Percentiles rank a stretch among this genome's conserved stretches.
Conservation (phyloP, 768 basidiomycete species). For the Jaapia argillacea region DNA sequence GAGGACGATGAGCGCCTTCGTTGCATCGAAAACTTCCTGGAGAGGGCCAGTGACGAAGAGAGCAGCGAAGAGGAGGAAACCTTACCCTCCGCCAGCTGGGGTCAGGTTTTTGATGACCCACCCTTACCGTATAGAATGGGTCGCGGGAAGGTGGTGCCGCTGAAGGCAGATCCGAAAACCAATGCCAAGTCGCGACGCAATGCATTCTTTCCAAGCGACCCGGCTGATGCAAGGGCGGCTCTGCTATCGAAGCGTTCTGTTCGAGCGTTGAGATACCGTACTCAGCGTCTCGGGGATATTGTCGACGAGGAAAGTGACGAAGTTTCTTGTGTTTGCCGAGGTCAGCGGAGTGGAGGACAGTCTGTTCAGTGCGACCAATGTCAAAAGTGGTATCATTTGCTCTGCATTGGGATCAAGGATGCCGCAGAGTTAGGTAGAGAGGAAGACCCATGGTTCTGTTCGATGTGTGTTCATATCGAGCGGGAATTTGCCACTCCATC, state of each 20-base stretch:
- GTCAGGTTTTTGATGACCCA: constrained; percentile 20
- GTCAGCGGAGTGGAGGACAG: constrained; percentile 59
- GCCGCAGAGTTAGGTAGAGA: constrained; percentile 59
- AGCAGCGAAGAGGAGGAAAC: constrained; percentile 20
- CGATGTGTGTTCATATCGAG: constrained; percentile 38
- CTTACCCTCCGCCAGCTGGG: constrained; percentile 21
- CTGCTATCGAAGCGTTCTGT: constrained; percentile 65
- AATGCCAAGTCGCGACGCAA: constrained; percentile 15
- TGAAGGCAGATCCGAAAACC: constrained; percentile 30
- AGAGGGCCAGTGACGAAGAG: constrained; percentile 50
- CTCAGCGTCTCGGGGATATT: constrained; percentile 22
- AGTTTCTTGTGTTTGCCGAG: constrained; percentile 55
- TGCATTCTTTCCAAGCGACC: constrained; percentile 48
- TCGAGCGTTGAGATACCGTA: constrained; percentile 45
- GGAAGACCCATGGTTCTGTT: constrained; percentile 76
- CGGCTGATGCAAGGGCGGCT: constrained; percentile 68
- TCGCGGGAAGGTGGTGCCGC: constrained; percentile 52
- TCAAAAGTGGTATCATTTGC: constrained; percentile 72
- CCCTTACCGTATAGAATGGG: constrained; percentile 29
- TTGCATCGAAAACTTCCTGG: constrained; percentile 63
- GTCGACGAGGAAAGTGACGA: constrained; percentile 34
- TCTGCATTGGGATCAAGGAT: constrained; percentile 65
- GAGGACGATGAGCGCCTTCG: constrained; percentile 51
- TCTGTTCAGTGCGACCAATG: constrained; percentile 80
- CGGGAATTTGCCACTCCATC: constrained; percentile 17